Conservation (phyloP, 805 yeast genomes). For the Kluyveromyces lactis region DNA sequence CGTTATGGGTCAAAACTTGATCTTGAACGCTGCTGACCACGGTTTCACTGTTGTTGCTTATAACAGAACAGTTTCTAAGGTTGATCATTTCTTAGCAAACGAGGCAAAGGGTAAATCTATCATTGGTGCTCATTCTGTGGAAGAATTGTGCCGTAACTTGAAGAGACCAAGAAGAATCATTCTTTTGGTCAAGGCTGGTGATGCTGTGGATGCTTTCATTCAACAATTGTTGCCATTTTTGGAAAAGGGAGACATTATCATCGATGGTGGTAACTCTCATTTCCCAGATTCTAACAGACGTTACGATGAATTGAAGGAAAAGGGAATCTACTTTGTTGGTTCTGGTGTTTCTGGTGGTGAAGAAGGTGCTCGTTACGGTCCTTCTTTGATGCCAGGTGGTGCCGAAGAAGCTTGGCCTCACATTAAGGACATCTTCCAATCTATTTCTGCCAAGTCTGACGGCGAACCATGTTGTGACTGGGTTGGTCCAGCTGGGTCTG, state of each 20-base stretch:
- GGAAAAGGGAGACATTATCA: conserved; percentile 96
- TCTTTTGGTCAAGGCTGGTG: conserved; percentile 92
- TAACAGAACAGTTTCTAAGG: conserved; percentile 96
- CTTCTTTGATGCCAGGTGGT: conserved; percentile 99
- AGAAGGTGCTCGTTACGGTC: conserved; percentile 99
- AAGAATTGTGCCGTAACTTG: conserved; percentile 78
- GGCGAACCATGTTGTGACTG: conserved; percentile 99
- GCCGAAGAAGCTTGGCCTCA: conserved; percentile 97
- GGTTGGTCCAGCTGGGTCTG: conserved; percentile 99
- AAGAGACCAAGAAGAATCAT: conserved; percentile 97
- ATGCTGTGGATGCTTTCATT: conserved; percentile 88
- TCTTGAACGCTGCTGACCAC: conserved; percentile 96
- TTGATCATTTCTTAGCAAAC: conserved; percentile 84
- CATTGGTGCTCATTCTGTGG: conserved; percentile 89
- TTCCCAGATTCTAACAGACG: conserved; percentile 99
- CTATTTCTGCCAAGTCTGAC: conserved; percentile 90
- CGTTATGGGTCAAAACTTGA: conserved; percentile 99
- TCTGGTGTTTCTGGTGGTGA: conserved; percentile 99
- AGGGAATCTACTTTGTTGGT: conserved; percentile 91
- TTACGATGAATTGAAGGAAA: conserved; percentile 73
- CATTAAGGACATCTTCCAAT: conserved; percentile 92
- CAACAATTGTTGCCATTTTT: conserved; percentile 80
- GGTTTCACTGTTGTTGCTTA: conserved; percentile 96
- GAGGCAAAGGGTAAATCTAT: conserved; percentile 97
- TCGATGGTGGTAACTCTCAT: conserved; percentile 99